Percentiles rank a stretch among this genome's conserved stretches.
Evolutionary conservation across 768 basidiomycete species (phyloP).

Genomic region (Hericium erinaceus): DNA sequence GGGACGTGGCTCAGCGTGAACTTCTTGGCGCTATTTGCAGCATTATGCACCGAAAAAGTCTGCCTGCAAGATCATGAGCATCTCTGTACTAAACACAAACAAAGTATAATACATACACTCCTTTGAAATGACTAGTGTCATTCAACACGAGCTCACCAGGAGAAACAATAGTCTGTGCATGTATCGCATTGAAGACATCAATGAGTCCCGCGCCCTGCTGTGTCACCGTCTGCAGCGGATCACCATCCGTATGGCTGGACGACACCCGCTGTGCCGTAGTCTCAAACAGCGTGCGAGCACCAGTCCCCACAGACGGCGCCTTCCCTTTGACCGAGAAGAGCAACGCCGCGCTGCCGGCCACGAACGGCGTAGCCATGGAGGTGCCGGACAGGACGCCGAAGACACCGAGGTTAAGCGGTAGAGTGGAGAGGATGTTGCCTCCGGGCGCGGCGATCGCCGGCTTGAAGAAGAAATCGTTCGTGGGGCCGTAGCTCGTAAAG

Average conservation of each 20-base stretch:
- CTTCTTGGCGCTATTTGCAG: slow-evolving; percentile 29
- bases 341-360: slow-evolving; percentile 11
- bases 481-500: slow-evolving; percentile 51
- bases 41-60: slow-evolving; percentile 44
- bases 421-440: slow-evolving; percentile 40
- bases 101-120: slow-evolving; percentile 27
- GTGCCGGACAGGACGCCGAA: slow-evolving; percentile 36
- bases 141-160: slow-evolving; percentile 54
- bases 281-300: background rate
- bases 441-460: slow-evolving; percentile 46
- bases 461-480: slow-evolving; percentile 51
- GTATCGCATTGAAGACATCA: slow-evolving; percentile 49
- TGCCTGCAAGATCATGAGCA: slow-evolving; percentile 24
- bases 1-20: slow-evolving; percentile 45
- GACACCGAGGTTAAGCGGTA: slow-evolving; percentile 30
- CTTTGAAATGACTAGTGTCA: slow-evolving; percentile 48
- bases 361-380: slow-evolving; percentile 26
- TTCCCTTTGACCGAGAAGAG: background rate
- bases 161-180: slow-evolving; percentile 39
- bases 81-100: background rate
- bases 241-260: slow-evolving; percentile 31
- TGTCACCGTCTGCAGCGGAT: slow-evolving; percentile 40
- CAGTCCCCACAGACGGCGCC: background rate
- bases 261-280: background rate
- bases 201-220: slow-evolving; percentile 43